Percentiles rank a stretch among this genome's conserved stretches.
Conservation (phyloP, 2,329 filamentous ascomycete genomes). For the Pseudogymnoascus sp. region DNA sequence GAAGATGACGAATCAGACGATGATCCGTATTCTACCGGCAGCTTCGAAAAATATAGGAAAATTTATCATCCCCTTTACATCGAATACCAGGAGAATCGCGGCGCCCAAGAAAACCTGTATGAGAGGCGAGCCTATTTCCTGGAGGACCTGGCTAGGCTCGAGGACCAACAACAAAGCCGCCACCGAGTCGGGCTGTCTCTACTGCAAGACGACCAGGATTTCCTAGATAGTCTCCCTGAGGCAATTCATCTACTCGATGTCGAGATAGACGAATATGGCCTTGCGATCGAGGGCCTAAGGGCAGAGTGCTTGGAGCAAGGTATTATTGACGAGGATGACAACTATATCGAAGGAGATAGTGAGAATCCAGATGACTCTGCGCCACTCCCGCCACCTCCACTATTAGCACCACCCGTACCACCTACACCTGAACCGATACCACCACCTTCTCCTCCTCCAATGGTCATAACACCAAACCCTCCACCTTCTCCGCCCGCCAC, state of each 20-base stretch:
- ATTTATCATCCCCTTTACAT: slow-evolving; percentile 18
- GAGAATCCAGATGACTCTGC: background rate
- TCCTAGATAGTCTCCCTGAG: slow-evolving; percentile 15
- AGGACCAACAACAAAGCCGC: slow-evolving; percentile 12
- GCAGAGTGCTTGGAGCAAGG: slow-evolving; percentile 15
- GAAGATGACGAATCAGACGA: background rate
- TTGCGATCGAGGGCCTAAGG: slow-evolving; percentile 12
- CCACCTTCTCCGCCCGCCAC: too few relatives aligned
- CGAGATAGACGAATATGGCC: slow-evolving; percentile 11
- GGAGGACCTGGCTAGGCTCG: slow-evolving; percentile 15
- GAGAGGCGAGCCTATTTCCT: slow-evolving; percentile 16
- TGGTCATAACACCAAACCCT: too few relatives aligned
- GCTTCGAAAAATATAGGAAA: background rate
- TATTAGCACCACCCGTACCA: background rate
- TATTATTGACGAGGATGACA: slow-evolving; percentile 20
- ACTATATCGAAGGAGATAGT: background rate
- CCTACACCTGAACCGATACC: background rate
- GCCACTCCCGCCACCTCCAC: background rate
- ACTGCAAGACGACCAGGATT: slow-evolving; percentile 15
- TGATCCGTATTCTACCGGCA: background rate
- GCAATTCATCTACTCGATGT: slow-evolving; percentile 6
- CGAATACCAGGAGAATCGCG: slow-evolving; percentile 14
- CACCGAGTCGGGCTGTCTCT: slow-evolving; percentile 10
- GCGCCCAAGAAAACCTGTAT: slow-evolving; percentile 16
- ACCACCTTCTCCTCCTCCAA: too few relatives aligned